Percentiles rank a stretch among this genome's conserved stretches.
phyloP scores from a whole-genome alignment of 441 rosid genomes.

The Croton laevigatus region DNA sequence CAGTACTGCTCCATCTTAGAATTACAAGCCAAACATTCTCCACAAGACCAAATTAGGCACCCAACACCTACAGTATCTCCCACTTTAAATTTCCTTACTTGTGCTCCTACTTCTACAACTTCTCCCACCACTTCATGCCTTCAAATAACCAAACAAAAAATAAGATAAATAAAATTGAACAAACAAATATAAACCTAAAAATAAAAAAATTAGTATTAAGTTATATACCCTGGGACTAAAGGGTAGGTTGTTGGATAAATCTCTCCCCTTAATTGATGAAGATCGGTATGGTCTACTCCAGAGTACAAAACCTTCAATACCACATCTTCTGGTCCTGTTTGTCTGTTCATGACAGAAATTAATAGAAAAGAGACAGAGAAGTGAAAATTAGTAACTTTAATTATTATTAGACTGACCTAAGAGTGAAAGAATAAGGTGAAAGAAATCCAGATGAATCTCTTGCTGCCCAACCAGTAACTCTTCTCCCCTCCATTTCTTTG shows the following conservation, averaged over 20 bases:
- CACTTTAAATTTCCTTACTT: constrained; percentile 32
- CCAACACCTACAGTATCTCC: constrained; percentile 48
- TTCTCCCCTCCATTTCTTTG: constrained; percentile 27
- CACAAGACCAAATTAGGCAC: constrained; percentile 39
- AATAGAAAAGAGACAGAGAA: too few relatives aligned
- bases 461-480: constrained; percentile 41
- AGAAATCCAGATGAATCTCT: constrained; percentile 40
- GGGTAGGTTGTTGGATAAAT: constrained; percentile 33
- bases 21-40: constrained; percentile 34
- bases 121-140: constrained; percentile 55
- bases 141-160: constrained; percentile 11
- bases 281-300: constrained; percentile 48
- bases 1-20: constrained; percentile 45
- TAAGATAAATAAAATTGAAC: neutral
- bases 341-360: constrained; percentile 24
- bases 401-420: constrained; percentile 21
- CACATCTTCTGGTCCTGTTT: constrained; percentile 44
- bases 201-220: neutral
- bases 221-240: constrained; percentile 41
- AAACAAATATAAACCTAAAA: neutral
- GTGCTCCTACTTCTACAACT: constrained; percentile 39
- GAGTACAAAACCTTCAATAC: constrained; percentile 38
- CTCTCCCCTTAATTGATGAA: constrained; percentile 42
- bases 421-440: constrained; percentile 39
- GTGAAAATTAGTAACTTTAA: too few relatives aligned